Evolutionary conservation across 2,329 filamentous ascomycete species (phyloP).

Genomic region (Claviceps citrina): DNA sequence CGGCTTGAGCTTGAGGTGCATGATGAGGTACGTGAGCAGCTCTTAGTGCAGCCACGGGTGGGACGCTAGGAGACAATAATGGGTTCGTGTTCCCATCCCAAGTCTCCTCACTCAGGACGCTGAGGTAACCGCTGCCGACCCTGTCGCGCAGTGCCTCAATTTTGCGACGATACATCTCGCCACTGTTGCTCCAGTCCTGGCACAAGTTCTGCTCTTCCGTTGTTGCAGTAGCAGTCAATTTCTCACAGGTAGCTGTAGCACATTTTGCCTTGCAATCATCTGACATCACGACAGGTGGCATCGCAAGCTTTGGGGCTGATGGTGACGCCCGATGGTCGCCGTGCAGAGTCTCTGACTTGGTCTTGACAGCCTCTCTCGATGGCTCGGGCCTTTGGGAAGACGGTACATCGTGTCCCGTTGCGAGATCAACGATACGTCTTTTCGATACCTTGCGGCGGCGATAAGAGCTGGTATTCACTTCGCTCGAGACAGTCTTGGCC

Average conservation of each 20-base stretch:
- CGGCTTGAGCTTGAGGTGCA: slow-evolving; percentile 26
- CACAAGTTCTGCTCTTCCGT: slow-evolving; percentile 16
- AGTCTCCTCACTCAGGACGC: slow-evolving; percentile 64
- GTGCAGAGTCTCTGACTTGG: slow-evolving; percentile 11
- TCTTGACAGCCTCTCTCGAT: slow-evolving; percentile 9
- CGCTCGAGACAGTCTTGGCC: slow-evolving; percentile 38
- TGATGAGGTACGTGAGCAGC: slow-evolving; percentile 18
- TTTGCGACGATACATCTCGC: slow-evolving; percentile 73
- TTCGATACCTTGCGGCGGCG: slow-evolving; percentile 46
- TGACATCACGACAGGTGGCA: slow-evolving; percentile 16
- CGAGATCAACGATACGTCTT: slow-evolving; percentile 49
- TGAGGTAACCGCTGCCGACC: slow-evolving; percentile 77
- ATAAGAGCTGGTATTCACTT: slow-evolving; percentile 41
- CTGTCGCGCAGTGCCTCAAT: slow-evolving; percentile 75
- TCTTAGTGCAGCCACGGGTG: slow-evolving; percentile 15
- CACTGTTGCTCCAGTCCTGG: slow-evolving; percentile 49
- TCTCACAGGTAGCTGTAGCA: background rate
- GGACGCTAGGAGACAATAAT: slow-evolving; percentile 11
- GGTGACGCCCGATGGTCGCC: slow-evolving; percentile 32
- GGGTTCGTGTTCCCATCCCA: slow-evolving; percentile 33
- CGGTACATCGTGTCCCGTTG: slow-evolving; percentile 31
- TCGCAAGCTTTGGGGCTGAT: slow-evolving; percentile 22
- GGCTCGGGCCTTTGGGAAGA: slow-evolving; percentile 15
- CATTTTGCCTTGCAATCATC: slow-evolving; percentile 17
- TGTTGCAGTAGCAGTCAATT: background rate